Evolutionary conservation across 164 flowering plant genomes (phyloP), one percentile per base, ranked within the genome.

Genomic region (Chimonanthus salicifolius): DNA sequence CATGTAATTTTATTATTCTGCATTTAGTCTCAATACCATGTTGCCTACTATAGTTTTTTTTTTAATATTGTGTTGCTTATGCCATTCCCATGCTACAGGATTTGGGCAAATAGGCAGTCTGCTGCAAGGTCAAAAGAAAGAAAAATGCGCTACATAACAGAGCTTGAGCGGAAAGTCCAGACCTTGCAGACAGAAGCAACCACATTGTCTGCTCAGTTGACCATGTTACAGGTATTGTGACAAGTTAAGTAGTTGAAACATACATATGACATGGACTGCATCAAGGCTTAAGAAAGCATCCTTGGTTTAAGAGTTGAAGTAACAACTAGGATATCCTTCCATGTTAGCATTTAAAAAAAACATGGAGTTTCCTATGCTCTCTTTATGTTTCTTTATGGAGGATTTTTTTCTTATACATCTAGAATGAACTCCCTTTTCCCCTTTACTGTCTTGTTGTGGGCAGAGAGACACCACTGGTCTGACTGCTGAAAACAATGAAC

Each of bases 61-160:
- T 45, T 44, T 1, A 11, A 70, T 44, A 9, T 60, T 71, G 46
- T 33, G 16, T 79, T 33, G 33, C 33, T 33, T 33, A 33, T 33
- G 33, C 33, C 33, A 33, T 33, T 33, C 1, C 65, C 48, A 58
- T 78, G 63, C 54, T 2, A 77, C 79, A 95, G 99, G 84, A 89
- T 95, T 62, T 95, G 98, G 99, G 99, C 99, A 68, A 95, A 95
- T 76, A 84, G 99, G 86, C 99, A 95, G 78, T 95, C 99, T 51
- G 99, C 99, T 74, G 97, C 99, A 33, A 89, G 99, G 80, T 94
- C 99, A 47, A 94, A 94, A 80, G 99, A 94, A 79, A 89, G 99
- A 81, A 95, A 95, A 79, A 91, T 95, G 98, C 87, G 98, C 49
- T 94, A 94, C 78, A 94, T 94, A 76, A 87, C 95, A 72, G 97